Evolutionary conservation across 257 asterid genomes (phyloP).

Genomic region (Ophiorrhiza pumila): DNA sequence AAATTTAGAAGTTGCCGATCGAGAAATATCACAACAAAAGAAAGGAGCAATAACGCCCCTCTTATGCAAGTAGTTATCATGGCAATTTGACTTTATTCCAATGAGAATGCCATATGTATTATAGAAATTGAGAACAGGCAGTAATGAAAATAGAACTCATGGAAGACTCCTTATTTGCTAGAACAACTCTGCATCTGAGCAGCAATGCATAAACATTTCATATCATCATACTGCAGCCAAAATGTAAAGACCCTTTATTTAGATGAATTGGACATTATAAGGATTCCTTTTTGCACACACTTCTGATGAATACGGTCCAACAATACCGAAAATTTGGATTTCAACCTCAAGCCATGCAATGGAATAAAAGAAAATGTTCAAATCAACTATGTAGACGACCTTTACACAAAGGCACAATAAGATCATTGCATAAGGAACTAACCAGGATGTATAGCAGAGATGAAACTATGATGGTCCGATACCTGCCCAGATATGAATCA

Average conservation of each 20-base stretch:
- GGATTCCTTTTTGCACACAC: not conserved
- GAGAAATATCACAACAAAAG: not conserved
- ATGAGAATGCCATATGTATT: too few relatives aligned
- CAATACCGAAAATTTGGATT: too few relatives aligned
- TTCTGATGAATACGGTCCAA: not conserved
- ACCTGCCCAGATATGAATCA: constrained; percentile 41
- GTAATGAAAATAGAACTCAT: not conserved
- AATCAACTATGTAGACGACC: not conserved
- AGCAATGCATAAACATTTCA: not conserved
- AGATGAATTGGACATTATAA: not conserved
- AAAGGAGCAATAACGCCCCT: too few relatives aligned
- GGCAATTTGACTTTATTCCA: too few relatives aligned
- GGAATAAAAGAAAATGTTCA: not conserved
- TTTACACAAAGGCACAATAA: not conserved
- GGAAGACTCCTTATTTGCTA: not conserved
- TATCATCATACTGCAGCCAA: too few relatives aligned
- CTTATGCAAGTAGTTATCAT: too few relatives aligned
- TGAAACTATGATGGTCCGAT: constrained; percentile 36
- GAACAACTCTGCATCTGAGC: not conserved
- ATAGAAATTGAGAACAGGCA: too few relatives aligned
- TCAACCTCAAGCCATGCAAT: not conserved
- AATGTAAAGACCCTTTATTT: too few relatives aligned
- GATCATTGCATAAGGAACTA: not conserved
- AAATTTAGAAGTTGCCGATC: not conserved
- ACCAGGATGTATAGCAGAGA: constrained; percentile 44